phyloP scores from a whole-genome alignment of 164 flowering plant species.

The Dillenia turbinata region DNA sequence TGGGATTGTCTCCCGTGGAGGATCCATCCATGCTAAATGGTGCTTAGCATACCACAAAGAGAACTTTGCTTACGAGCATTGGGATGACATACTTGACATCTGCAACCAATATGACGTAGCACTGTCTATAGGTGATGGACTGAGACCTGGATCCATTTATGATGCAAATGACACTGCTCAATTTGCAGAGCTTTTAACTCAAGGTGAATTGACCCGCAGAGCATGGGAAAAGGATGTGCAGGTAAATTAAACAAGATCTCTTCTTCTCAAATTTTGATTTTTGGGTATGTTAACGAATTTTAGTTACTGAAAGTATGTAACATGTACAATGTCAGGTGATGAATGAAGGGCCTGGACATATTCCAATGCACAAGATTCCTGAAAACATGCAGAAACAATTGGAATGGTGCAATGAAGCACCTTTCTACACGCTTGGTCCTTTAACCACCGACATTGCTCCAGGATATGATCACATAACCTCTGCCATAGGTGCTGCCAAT shows the following conservation, averaged over 20 bases:
- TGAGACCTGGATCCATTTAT: slow-evolving; percentile 96
- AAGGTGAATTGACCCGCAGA: slow-evolving; percentile 96
- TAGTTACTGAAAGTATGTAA: too few relatives aligned
- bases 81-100: slow-evolving; percentile 99
- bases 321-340: slow-evolving; percentile 59
- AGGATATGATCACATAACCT: slow-evolving; percentile 98
- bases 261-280: background rate
- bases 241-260: slow-evolving; percentile 34
- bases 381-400: slow-evolving; percentile 98
- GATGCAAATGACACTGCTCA: slow-evolving; percentile 99
- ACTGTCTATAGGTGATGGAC: slow-evolving; percentile 95
- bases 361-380: slow-evolving; percentile 97
- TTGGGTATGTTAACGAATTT: background rate
- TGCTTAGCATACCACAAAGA: slow-evolving; percentile 96
- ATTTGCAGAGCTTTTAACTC: slow-evolving; percentile 98
- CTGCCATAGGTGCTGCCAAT: slow-evolving; percentile 99
- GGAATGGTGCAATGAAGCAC: slow-evolving; percentile 99
- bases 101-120: slow-evolving; percentile 96
- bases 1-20: slow-evolving; percentile 99
- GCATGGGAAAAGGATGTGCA: slow-evolving; percentile 99
- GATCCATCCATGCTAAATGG: slow-evolving; percentile 99
- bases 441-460: slow-evolving; percentile 99
- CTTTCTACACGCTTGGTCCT: slow-evolving; percentile 99
- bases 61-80: slow-evolving; percentile 98
- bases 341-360: slow-evolving; percentile 99